Evolutionary conservation across 2,329 filamentous ascomycete species (phyloP).

Genomic region (Dothideomycetes sp.): DNA sequence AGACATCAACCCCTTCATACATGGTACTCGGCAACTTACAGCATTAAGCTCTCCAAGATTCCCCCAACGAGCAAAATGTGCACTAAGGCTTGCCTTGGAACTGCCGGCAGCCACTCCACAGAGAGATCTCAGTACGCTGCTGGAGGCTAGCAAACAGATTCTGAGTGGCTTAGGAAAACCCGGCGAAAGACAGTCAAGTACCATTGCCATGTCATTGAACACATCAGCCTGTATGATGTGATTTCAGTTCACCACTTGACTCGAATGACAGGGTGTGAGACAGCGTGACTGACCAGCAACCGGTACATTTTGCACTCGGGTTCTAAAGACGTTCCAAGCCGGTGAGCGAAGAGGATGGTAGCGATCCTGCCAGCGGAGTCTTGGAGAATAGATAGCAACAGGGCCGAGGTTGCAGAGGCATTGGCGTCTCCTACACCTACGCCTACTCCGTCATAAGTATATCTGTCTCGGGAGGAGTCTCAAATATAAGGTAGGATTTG

Average conservation of each 20-base stretch:
- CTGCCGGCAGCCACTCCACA: constrained; percentile 88
- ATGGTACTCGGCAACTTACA: constrained; percentile 33
- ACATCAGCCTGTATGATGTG: constrained; percentile 52
- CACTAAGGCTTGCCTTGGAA: constrained; percentile 81
- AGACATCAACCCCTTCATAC: neutral
- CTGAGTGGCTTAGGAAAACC: constrained; percentile 53
- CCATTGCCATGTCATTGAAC: constrained; percentile 78
- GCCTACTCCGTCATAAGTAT: constrained; percentile 37
- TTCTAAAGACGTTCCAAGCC: constrained; percentile 71
- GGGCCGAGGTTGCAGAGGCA: constrained; percentile 68
- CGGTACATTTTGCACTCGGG: constrained; percentile 87
- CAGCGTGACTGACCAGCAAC: constrained; percentile 42
- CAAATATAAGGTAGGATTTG: constrained; percentile 2
- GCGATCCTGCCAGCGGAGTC: constrained; percentile 72
- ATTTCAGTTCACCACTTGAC: neutral
- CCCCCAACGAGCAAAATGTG: constrained; percentile 79
- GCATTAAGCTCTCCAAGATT: constrained; percentile 92
- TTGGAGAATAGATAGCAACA: constrained; percentile 75
- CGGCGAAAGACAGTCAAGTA: constrained; percentile 77
- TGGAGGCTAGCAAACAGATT: constrained; percentile 49
- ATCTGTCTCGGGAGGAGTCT: neutral
- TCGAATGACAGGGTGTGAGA: neutral
- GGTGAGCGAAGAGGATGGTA: constrained; percentile 78
- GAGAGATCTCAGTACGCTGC: constrained; percentile 55
- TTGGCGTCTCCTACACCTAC: constrained; percentile 77